These are phyloP conservation scores for Pinus taeda DNA, from an alignment of 75 land plant genomes.

Conservation along the genomic window DNA sequence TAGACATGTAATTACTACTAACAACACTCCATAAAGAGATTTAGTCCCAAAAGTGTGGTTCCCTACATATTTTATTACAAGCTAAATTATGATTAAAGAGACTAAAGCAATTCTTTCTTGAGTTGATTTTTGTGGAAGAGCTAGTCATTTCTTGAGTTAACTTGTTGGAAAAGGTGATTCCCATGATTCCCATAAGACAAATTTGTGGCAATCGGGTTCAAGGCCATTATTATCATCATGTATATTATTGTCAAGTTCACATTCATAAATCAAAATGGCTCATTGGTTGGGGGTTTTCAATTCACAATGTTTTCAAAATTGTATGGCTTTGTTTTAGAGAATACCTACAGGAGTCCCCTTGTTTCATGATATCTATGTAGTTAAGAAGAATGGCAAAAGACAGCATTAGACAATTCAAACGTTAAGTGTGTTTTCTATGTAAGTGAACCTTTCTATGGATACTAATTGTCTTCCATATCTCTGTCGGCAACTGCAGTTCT, in stretches of 20 bases:
- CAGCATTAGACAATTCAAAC: not conserved
- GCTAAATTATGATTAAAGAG: not conserved
- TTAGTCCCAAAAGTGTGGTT: not conserved
- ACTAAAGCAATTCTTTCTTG: not conserved
- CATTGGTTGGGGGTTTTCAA: not conserved
- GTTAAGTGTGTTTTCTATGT: not conserved
- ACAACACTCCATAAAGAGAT: not conserved
- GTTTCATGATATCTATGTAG: not conserved
- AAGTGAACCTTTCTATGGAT: not conserved
- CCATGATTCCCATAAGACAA: not conserved
- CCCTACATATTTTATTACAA: not conserved
- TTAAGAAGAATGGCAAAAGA: not conserved
- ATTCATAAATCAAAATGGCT: conserved; percentile 1
- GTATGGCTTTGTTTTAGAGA: not conserved
- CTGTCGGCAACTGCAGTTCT: not conserved
- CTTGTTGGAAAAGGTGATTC: not conserved
- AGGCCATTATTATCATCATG: too few relatives aligned
- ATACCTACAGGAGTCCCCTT: not conserved
- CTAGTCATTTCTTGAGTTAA: not conserved
- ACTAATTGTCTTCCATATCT: not conserved
- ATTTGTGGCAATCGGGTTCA: not conserved
- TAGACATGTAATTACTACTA: not conserved
- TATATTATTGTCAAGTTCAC: not conserved
- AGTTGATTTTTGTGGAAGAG: not conserved
- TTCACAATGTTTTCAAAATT: not conserved